Base-by-base conservation (phyloP, 768 basidiomycete genomes). In the Brasilioporus rufonigricans region DNA sequence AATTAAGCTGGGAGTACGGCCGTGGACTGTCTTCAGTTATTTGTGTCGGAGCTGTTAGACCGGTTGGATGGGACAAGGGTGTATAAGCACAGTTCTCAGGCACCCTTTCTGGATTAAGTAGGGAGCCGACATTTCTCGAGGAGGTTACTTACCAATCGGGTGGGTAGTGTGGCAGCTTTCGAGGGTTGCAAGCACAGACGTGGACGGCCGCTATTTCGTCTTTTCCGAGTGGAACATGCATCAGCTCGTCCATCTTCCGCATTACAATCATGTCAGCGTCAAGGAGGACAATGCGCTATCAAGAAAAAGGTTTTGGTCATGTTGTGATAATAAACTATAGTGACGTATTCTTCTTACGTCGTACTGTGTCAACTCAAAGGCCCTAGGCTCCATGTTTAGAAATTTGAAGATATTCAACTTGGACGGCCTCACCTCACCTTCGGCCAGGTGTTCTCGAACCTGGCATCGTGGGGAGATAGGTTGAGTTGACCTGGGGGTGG, bases 141-240 rank as follows among this genome's bases (percentile, higher is more conserved):
- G 52, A 44, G 38, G 6, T 27, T 33, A 46, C 75, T 67, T 48
- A 80, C 97, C 96, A 99, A 67, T 97, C 93, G 4, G 71, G 63
- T 9, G 96, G 96, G 72, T 99, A 99, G 69, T 95, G 91, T 3
- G 77, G 57, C 19, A 96, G 68, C 65, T 84, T 87, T 36, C 85
- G 81, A 8, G 95, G 96, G 71, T 99, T 99, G 75, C 96, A 99
- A 4, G 93, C 86, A 65, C 96, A 99, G 14, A 85, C 94, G 60
- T 96, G 95, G 0, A 77, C 81, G 1, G 93, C 94, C 6, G 92
- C 94, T 53, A 98, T 94, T 71, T 86, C 84, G 58, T 85, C 90
- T 19, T 69, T 55, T 2, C 77, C 78, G 5, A 96, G 73, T 29
- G 74, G 65, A 18, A 82, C 53, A 26, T 78, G 73, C 70, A 82